These are phyloP conservation scores for Acacia acuminata DNA, from an alignment of 306 rosid species.

Conservation along the genomic window DNA sequence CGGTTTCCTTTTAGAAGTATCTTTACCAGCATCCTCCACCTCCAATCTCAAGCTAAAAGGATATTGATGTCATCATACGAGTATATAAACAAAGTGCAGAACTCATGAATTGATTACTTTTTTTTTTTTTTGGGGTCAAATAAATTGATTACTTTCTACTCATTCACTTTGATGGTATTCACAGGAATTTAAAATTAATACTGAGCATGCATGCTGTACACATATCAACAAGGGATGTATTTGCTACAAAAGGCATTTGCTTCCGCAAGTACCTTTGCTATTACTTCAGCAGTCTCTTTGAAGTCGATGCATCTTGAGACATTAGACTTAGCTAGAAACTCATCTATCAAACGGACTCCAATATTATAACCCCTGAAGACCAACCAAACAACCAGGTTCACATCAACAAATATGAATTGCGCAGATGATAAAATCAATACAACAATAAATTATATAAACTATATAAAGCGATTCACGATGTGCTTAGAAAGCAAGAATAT, in stretches of 20 bases:
- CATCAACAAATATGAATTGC: not conserved
- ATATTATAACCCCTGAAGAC: constrained; percentile 66
- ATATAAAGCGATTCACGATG: not conserved
- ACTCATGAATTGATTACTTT: not conserved
- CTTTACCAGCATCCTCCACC: not conserved
- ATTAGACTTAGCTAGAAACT: constrained; percentile 72
- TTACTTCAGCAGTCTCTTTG: constrained; percentile 71
- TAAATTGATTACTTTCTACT: not conserved
- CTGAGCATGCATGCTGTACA: not conserved
- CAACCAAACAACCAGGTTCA: not conserved
- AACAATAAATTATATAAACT: not conserved
- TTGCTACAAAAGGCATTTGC: not conserved
- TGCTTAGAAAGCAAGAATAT: not conserved
- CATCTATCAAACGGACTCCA: constrained; percentile 63
- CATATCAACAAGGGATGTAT: not conserved
- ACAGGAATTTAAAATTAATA: not conserved
- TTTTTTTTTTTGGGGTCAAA: no score
- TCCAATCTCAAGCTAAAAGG: not conserved
- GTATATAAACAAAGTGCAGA: not conserved
- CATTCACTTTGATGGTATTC: not conserved
- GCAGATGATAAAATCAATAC: not conserved
- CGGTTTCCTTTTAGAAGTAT: not conserved
- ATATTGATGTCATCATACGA: not conserved
- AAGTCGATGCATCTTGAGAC: constrained; percentile 68
- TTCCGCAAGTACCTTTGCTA: constrained; percentile 57